Evolutionary conservation across 202 grass and related monocot genomes (phyloP).

Genomic region (Panicum hallii): DNA sequence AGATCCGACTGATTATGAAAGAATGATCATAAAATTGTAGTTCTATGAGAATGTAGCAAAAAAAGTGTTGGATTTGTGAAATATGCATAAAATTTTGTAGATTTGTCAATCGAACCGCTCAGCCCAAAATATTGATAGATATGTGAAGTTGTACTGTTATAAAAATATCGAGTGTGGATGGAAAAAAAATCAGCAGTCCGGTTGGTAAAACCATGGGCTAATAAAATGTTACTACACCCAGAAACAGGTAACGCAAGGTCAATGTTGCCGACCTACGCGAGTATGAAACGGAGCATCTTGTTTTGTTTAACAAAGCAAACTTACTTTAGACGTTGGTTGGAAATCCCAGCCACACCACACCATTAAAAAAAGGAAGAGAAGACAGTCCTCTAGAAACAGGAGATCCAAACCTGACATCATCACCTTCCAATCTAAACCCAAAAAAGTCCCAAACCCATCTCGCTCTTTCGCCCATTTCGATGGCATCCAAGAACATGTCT

Average conservation of each 20-base stretch:
- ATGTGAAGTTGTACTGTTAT: not conserved
- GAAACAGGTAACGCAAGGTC: not conserved
- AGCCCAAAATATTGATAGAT: not conserved
- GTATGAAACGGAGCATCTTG: not conserved
- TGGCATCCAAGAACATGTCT: not conserved
- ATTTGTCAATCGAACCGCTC: not conserved
- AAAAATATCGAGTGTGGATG: not conserved
- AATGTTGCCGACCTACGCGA: not conserved
- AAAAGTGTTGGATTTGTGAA: not conserved
- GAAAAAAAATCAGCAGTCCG: not conserved
- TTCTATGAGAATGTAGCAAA: not conserved
- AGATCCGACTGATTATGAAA: not conserved
- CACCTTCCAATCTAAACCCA: not conserved
- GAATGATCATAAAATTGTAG: not conserved
- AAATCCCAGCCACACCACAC: slow-evolving; percentile 2
- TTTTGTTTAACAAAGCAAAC: not conserved
- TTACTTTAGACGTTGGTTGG: not conserved
- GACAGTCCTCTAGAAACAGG: not conserved
- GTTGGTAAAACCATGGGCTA: not conserved
- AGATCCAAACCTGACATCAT: not conserved
- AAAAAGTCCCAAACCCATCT: not conserved
- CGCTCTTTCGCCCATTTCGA: not conserved
- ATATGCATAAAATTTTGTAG: not conserved
- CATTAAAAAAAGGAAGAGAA: not conserved
- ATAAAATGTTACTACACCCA: not conserved